Base-by-base conservation (phyloP, 805 yeast species). In the Ogataea nitratoaversa region DNA sequence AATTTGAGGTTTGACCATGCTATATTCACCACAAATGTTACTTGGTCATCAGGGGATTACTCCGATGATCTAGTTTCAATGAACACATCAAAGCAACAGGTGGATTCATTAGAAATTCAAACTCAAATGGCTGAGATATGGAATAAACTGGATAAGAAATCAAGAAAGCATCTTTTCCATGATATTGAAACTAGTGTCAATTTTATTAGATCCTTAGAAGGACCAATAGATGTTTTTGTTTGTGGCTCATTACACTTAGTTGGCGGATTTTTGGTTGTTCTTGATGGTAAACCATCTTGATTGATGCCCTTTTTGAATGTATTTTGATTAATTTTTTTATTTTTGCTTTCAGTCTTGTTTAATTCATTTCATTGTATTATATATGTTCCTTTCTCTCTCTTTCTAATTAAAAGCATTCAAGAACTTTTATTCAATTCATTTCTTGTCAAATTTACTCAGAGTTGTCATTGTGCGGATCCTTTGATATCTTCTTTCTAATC, bases 171-270 rank as follows among this genome's bases (percentile, higher is more conserved):
- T 43, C 78, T 91, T 1, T 74, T 80, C 49, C 76, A 76, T 20
- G 88, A 80, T 52, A 85, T 93, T 32, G 95, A 93, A 60, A 74
- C 83, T 1, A 79, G 90, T 24, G 78, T 76, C 36, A 72, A 70
- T 36, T 73, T 68, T 49, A 73, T 78, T 37, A 72, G 74, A 43
- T 62, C 73, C 19, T 56, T 76, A 33, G 67, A 67, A 36, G 65
- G 65, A 11, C 70, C 70, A 14, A 63, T 78, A 18, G 89, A 88
- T 47, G 95, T 88, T 2, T 84, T 89, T 65, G 97, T 89, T 0
- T 84, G 95, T 43, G 99, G 99, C 1, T 89, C 97, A 5, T 68
- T 93, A 48, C 96, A 91, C 59, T 68, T 95, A 42, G 95, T 93
- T 9, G 99, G 99, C 14, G 99, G 98, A 0, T 75, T 93, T 42